A percentile compares a stretch with the other conserved stretches of the same genome.
Conservation (phyloP, 108 stramenopile species). For the Cyclotella choctawhatcheeana region DNA sequence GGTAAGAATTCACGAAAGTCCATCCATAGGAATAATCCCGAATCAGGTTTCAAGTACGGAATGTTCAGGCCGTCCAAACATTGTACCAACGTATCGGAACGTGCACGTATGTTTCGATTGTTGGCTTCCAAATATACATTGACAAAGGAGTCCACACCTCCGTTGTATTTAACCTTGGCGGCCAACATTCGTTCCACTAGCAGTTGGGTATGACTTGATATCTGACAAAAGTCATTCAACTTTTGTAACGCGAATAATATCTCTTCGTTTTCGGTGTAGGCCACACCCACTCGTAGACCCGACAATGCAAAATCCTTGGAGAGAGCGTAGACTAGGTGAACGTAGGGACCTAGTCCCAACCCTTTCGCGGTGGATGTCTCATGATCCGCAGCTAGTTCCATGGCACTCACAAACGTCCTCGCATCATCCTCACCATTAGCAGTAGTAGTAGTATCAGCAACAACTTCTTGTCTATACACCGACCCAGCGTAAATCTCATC, state of each 20-base stretch:
- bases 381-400: neutral
- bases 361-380: conserved; percentile 59
- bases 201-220: conserved; percentile 85
- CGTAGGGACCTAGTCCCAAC: conserved; percentile 74
- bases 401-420: too few relatives aligned
- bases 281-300: conserved; percentile 85
- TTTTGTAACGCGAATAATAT: conserved; percentile 67
- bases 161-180: too few relatives aligned
- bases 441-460: too few relatives aligned
- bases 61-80: conserved; percentile 85
- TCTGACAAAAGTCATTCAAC: conserved; percentile 76
- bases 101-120: conserved; percentile 51
- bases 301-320: conserved; percentile 93
- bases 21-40: conserved; percentile 87
- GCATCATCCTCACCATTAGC: too few relatives aligned
- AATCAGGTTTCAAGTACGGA: conserved; percentile 74
- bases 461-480: neutral
- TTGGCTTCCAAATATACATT: conserved; percentile 73
- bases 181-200: conserved; percentile 74
- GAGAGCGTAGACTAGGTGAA: conserved; percentile 90
- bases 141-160: conserved; percentile 81
- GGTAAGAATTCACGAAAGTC: conserved; percentile 88
- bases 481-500: conserved; percentile 93
- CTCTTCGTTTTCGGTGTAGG: conserved; percentile 84
- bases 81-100: conserved; percentile 64